These are phyloP conservation scores for Exophiala bonariae DNA, from an alignment of 2,329 filamentous ascomycete genomes.

Conservation along the genomic window DNA sequence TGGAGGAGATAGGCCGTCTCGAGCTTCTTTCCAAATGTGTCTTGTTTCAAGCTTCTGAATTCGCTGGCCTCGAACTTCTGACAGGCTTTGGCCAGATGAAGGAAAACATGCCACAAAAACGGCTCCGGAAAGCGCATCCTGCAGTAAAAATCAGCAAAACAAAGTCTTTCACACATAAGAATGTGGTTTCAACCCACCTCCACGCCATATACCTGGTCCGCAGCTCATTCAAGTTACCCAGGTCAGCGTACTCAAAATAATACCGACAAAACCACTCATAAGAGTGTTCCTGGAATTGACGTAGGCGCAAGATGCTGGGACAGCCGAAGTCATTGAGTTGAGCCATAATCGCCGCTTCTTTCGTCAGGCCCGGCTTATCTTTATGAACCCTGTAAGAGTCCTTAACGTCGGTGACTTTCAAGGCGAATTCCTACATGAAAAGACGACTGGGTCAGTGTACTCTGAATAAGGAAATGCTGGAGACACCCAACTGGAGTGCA, in stretches of 20 bases:
- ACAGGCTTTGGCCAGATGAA: constrained; percentile 13
- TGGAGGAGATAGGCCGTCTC: constrained; percentile 16
- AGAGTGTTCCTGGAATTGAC: constrained; percentile 9
- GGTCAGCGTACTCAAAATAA: constrained; percentile 19
- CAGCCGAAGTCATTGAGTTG: constrained; percentile 11
- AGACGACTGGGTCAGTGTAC: background rate
- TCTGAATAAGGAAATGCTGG: background rate
- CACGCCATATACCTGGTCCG: constrained; percentile 22
- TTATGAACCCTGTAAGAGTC: no score
- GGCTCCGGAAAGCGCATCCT: constrained; percentile 20
- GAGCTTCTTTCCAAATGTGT: constrained; percentile 6
- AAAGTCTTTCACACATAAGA: no score
- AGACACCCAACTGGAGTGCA: no score
- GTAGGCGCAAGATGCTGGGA: constrained; percentile 12
- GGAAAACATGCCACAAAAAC: constrained; percentile 24
- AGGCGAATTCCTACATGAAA: background rate
- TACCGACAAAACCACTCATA: constrained; percentile 12
- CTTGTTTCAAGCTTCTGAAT: constrained; percentile 9
- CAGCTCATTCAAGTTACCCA: constrained; percentile 13
- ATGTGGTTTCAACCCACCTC: constrained; percentile 13
- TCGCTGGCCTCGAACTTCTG: constrained; percentile 4
- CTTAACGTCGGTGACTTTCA: no score
- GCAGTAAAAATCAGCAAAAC: no score
- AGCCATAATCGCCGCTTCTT: constrained; percentile 16
- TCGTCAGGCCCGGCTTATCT: constrained; percentile 5